These are phyloP conservation scores for Zygosaccharomyces siamensis DNA, from an alignment of 805 yeast species.

Conservation along the genomic window DNA sequence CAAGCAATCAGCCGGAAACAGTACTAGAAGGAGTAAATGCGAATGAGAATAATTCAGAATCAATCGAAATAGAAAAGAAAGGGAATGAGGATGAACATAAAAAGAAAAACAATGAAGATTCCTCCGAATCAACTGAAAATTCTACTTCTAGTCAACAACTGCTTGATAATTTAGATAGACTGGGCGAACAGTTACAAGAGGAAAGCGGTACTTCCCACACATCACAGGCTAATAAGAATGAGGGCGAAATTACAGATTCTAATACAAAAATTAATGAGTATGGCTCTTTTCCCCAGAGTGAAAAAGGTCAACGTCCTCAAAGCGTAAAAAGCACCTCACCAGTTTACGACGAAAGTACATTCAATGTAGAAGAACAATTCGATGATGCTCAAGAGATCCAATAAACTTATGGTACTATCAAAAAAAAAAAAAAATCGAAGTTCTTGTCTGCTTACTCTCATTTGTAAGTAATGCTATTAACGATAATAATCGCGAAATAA, in stretches of 20 bases:
- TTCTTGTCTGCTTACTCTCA: neutral
- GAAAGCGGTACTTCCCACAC: constrained; percentile 1
- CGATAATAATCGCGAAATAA: neutral
- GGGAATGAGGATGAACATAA: neutral
- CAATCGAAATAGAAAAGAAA: neutral
- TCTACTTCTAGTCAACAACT: constrained; percentile 2
- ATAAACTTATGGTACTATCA: neutral
- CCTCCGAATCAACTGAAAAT: neutral
- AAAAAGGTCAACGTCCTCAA: neutral
- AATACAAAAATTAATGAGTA: neutral
- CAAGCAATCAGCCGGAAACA: neutral
- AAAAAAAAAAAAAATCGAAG: neutral
- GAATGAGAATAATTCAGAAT: neutral
- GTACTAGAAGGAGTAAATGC: neutral
- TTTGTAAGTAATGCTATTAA: neutral
- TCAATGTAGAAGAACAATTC: constrained; percentile 13
- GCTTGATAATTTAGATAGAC: constrained; percentile 2
- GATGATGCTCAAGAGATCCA: constrained; percentile 22
- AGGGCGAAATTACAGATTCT: neutral
- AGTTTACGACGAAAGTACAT: constrained; percentile 7
- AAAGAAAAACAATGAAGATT: neutral
- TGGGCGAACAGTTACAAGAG: constrained; percentile 6
- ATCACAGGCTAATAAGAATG: neutral
- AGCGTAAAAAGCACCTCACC: constrained; percentile 1
- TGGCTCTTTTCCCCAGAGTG: neutral